A percentile compares a stretch with the other conserved stretches of the same genome.
Conservation (phyloP, 2,329 filamentous ascomycete species). For the Sporothrix globosa region DNA sequence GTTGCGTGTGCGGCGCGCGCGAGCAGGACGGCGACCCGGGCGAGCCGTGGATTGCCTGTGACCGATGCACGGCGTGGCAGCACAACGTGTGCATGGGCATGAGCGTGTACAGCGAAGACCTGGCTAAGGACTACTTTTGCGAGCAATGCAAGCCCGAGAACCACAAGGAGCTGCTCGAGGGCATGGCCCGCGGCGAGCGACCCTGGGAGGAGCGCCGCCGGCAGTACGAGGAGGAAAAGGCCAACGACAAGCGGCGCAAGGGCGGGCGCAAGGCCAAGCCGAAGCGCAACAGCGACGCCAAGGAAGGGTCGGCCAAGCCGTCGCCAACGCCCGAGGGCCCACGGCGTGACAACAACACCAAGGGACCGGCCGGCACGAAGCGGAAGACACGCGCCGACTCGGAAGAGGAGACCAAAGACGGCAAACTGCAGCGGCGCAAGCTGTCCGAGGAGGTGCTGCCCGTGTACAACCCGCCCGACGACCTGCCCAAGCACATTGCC, state of each 20-base stretch:
- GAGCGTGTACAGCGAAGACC: conserved; percentile 73
- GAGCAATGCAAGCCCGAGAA: conserved; percentile 84
- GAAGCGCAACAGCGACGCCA: conserved; percentile 67
- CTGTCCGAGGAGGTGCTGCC: conserved; percentile 55
- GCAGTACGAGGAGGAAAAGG: conserved; percentile 63
- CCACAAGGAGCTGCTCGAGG: conserved; percentile 78
- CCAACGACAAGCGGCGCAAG: conserved; percentile 61
- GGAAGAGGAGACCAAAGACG: conserved; percentile 56
- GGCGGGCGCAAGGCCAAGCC: conserved; percentile 64
- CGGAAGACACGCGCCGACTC: conserved; percentile 62
- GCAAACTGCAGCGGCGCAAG: conserved; percentile 56
- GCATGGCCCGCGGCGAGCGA: conserved; percentile 77
- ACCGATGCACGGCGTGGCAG: conserved; percentile 91
- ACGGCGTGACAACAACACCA: conserved; percentile 37
- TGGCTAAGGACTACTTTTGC: conserved; percentile 87
- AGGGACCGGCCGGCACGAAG: conserved; percentile 45
- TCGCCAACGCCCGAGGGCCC: conserved; percentile 49
- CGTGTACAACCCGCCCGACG: conserved; percentile 54
- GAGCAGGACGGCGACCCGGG: conserved; percentile 83
- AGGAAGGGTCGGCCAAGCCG: conserved; percentile 49
- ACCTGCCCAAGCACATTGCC: conserved; percentile 55
- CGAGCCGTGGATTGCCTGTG: conserved; percentile 94
- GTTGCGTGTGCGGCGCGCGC: conserved; percentile 89
- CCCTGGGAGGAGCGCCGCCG: conserved; percentile 78
- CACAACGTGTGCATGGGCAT: conserved; percentile 96